Evolutionary conservation across 306 rosid genomes (phyloP).

Genomic region (Prinsepia uniflora): DNA sequence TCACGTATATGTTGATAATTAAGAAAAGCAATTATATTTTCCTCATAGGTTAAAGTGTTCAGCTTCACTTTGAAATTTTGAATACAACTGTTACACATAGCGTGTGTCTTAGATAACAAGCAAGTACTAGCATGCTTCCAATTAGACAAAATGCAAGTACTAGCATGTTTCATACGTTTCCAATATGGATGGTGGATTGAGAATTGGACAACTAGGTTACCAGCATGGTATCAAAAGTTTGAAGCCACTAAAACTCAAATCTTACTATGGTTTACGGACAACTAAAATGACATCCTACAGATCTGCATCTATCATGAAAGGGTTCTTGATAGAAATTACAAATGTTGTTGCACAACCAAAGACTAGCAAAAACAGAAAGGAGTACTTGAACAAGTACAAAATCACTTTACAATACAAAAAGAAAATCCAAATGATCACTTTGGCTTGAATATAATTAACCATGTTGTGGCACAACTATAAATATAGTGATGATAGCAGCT

Average conservation of each 20-base stretch:
- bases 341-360: neutral
- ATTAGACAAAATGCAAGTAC: neutral
- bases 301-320: neutral
- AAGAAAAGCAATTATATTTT: neutral
- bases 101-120: neutral
- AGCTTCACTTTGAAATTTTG: neutral
- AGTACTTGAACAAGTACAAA: neutral
- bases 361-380: neutral
- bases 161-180: neutral
- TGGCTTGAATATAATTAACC: neutral
- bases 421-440: neutral
- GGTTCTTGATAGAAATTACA: neutral
- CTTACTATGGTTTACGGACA: neutral
- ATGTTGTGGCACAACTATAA: neutral
- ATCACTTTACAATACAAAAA: neutral
- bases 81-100: too few relatives aligned
- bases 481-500: neutral
- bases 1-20: neutral
- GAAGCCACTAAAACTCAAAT: neutral
- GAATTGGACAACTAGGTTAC: neutral
- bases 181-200: neutral
- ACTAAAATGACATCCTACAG: neutral
- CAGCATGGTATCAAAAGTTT: neutral
- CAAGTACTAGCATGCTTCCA: neutral
- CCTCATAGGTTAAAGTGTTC: neutral